Percentiles rank a stretch among this genome's conserved stretches.
phyloP scores from a whole-genome alignment of 805 yeast genomes.

The Saturnispora kantuleensis region DNA sequence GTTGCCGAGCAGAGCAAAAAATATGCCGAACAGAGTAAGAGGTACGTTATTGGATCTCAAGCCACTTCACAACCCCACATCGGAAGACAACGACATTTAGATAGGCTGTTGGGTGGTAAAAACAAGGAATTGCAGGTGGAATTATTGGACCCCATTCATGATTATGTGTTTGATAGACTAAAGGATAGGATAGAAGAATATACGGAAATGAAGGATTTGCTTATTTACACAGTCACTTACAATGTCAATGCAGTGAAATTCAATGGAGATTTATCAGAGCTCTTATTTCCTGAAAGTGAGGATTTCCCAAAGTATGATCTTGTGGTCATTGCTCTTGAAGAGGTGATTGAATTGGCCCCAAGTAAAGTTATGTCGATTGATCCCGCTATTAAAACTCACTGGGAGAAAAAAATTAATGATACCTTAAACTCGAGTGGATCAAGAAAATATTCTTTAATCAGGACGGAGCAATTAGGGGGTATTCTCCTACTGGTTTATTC shows the following conservation, averaged over 20 bases:
- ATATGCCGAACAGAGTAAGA: conserved; percentile 17
- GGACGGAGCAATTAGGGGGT: conserved; percentile 84
- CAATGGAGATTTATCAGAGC: conserved; percentile 32
- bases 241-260: conserved; percentile 43
- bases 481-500: conserved; percentile 62
- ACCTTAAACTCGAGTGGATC: conserved; percentile 31
- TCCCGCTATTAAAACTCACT: conserved; percentile 42
- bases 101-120: conserved; percentile 39
- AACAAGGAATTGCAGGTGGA: conserved; percentile 36
- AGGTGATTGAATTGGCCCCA: conserved; percentile 73
- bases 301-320: conserved; percentile 47
- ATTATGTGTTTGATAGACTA: conserved; percentile 36
- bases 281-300: conserved; percentile 36
- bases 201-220: conserved; percentile 31
- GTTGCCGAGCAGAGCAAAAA: conserved; percentile 29
- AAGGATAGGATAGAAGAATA: conserved; percentile 31
- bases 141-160: conserved; percentile 45
- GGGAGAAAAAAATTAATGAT: conserved; percentile 55
- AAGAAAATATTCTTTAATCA: conserved; percentile 37
- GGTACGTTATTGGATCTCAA: conserved; percentile 13
- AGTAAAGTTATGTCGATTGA: conserved; percentile 79
- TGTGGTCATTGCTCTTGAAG: conserved; percentile 80
- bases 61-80: conserved; percentile 10
- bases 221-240: conserved; percentile 40
- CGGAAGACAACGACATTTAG: conserved; percentile 24